phyloP scores from a whole-genome alignment of 495 filamentous ascomycete genomes.

The Trichoderma asperelloides region DNA sequence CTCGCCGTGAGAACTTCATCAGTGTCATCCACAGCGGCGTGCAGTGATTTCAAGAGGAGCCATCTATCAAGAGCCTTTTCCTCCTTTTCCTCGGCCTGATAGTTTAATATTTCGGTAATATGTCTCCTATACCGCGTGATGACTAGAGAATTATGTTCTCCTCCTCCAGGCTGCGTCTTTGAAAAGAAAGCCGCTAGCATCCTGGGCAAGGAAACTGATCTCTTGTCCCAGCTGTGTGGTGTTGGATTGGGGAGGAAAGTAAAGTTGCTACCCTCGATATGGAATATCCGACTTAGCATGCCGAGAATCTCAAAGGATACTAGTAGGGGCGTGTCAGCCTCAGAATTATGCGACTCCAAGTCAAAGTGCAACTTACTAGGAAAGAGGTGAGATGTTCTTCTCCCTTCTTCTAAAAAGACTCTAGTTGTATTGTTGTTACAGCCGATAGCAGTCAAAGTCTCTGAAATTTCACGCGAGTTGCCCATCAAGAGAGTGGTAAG shows the following conservation, averaged over 20 bases:
- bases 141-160: conserved; percentile 15
- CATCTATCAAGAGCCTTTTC: conserved; percentile 14
- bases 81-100: conserved; percentile 13
- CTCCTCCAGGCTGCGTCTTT: background rate
- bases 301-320: conserved; percentile 44
- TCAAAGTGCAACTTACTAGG: conserved; percentile 25
- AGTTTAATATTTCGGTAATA: conserved; percentile 13
- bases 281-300: conserved; percentile 39
- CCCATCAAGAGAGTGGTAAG: conserved; percentile 28
- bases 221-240: conserved; percentile 35
- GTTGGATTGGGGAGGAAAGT: conserved; percentile 44
- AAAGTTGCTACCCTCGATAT: conserved; percentile 31
- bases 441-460: conserved; percentile 36
- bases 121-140: conserved; percentile 6
- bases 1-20: conserved; percentile 21
- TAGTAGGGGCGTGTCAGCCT: conserved; percentile 17
- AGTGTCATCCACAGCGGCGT: conserved; percentile 25
- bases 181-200: conserved; percentile 24
- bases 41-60: conserved; percentile 27
- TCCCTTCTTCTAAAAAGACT: conserved; percentile 26
- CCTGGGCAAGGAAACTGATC: conserved; percentile 26
- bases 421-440: conserved; percentile 34
- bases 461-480: conserved; percentile 29
- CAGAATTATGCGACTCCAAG: background rate
- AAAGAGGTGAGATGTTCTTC: conserved; percentile 34